phyloP scores from a whole-genome alignment of 768 basidiomycete genomes.

The Leccinum variicolor region DNA sequence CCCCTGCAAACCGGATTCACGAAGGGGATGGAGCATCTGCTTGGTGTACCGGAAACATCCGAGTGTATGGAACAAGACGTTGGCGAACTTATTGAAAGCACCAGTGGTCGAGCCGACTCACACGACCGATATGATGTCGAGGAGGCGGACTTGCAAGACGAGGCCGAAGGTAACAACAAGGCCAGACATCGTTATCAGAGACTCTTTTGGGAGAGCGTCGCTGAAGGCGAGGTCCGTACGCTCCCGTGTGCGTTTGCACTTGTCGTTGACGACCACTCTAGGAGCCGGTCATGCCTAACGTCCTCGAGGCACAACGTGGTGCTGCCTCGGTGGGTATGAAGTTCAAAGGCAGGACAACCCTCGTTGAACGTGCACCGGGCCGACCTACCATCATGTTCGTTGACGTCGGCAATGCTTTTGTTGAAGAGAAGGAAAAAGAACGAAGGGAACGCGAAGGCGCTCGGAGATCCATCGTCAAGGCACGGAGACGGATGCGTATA shows the following conservation, averaged over 20 bases:
- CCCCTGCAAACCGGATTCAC: slow-evolving; percentile 77
- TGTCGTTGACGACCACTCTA: slow-evolving; percentile 24
- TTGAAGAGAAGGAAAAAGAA: slow-evolving; percentile 52
- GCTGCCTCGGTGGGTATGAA: slow-evolving; percentile 38
- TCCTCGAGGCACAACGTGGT: slow-evolving; percentile 47
- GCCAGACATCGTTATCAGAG: slow-evolving; percentile 65
- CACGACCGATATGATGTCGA: slow-evolving; percentile 44
- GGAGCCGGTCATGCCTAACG: slow-evolving; percentile 62
- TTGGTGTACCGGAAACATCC: slow-evolving; percentile 49
- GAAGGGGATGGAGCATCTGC: slow-evolving; percentile 73
- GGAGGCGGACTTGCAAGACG: slow-evolving; percentile 61
- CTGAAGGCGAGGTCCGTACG: slow-evolving; percentile 59
- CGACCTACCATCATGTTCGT: slow-evolving; percentile 63
- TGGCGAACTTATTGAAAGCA: slow-evolving; percentile 7
- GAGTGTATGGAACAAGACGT: slow-evolving; percentile 8
- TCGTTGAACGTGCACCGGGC: slow-evolving; percentile 38
- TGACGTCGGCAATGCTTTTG: slow-evolving; percentile 70
- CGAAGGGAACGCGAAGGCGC: slow-evolving; percentile 49
- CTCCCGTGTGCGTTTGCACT: neutral
- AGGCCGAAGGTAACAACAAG: slow-evolving; percentile 50
- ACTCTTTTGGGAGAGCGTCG: slow-evolving; percentile 76
- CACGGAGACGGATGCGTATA: slow-evolving; percentile 27
- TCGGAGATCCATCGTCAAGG: slow-evolving; percentile 39
- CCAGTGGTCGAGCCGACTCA: neutral
- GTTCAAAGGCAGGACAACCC: slow-evolving; percentile 35